Percentiles rank a stretch among this genome's conserved stretches.
phyloP scores from a whole-genome alignment of 2,329 filamentous ascomycete genomes.

The Microdochium nivale region DNA sequence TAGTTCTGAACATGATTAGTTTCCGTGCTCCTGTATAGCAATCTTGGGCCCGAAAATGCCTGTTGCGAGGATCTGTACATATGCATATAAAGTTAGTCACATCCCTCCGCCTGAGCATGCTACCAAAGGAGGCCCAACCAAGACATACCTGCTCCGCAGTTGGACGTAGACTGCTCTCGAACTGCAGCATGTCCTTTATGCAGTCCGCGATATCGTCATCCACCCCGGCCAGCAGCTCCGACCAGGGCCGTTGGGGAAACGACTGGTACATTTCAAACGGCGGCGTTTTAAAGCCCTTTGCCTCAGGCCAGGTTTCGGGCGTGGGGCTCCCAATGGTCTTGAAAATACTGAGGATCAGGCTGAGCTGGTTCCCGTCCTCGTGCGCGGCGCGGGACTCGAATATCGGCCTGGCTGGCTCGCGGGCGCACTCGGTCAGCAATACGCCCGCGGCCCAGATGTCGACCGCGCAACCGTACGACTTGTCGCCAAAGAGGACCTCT shows the following conservation, averaged over 20 bases:
- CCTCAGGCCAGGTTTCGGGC: slow-evolving; percentile 74
- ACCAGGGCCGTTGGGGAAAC: slow-evolving; percentile 63
- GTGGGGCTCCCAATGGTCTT: slow-evolving; percentile 83
- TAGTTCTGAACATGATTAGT: too few relatives aligned
- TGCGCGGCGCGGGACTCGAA: slow-evolving; percentile 68
- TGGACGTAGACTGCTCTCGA: slow-evolving; percentile 58
- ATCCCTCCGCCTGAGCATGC: too few relatives aligned
- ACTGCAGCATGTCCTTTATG: slow-evolving; percentile 60
- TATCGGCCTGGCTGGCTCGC: slow-evolving; percentile 40
- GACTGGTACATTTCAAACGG: slow-evolving; percentile 87
- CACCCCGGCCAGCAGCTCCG: slow-evolving; percentile 55
- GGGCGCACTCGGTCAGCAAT: slow-evolving; percentile 69
- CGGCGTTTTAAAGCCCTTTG: slow-evolving; percentile 54
- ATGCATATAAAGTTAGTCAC: too few relatives aligned
- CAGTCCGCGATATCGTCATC: slow-evolving; percentile 53
- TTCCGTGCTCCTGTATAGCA: too few relatives aligned
- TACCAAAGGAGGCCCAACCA: too few relatives aligned
- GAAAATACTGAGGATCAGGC: slow-evolving; percentile 87
- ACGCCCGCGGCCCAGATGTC: slow-evolving; percentile 89
- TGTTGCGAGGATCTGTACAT: too few relatives aligned
- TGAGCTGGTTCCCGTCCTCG: slow-evolving; percentile 85
- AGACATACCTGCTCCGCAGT: slow-evolving; percentile 51
- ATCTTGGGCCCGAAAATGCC: too few relatives aligned
- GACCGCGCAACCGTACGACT: slow-evolving; percentile 59
- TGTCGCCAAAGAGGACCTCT: slow-evolving; percentile 81